Percentiles rank a stretch among this genome's conserved stretches.
phyloP scores from a whole-genome alignment of 768 basidiomycete genomes.

The Macrolepiota dolichaula region DNA sequence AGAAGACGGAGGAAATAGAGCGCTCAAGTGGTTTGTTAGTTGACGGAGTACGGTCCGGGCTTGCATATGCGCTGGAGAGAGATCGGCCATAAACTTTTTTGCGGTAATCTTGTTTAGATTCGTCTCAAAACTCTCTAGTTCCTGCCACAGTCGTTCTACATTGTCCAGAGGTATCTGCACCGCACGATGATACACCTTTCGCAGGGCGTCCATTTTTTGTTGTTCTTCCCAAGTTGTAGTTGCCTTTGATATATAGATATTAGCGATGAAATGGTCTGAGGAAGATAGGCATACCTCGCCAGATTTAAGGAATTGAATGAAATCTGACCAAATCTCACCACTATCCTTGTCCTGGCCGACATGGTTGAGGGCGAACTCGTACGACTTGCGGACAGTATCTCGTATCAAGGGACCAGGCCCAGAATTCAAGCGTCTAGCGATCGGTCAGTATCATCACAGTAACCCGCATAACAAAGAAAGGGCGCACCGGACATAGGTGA shows the following conservation, averaged over 20 bases:
- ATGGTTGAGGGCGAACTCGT: constrained; percentile 87
- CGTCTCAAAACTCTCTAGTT: constrained; percentile 90
- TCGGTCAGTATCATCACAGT: constrained; percentile 11
- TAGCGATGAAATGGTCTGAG: not conserved
- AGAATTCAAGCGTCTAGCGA: constrained; percentile 60
- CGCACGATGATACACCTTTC: constrained; percentile 90
- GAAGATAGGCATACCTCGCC: constrained; percentile 55
- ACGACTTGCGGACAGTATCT: constrained; percentile 80
- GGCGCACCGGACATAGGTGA: constrained; percentile 86
- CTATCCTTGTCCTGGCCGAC: constrained; percentile 92
- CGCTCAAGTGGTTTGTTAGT: constrained; percentile 64
- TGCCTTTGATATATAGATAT: constrained; percentile 30
- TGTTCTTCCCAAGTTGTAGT: constrained; percentile 93
- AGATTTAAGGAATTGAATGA: constrained; percentile 82
- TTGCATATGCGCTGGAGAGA: constrained; percentile 94
- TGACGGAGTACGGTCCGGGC: constrained; percentile 87
- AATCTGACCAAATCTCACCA: constrained; percentile 91
- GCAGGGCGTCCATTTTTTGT: constrained; percentile 90
- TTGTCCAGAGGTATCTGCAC: constrained; percentile 94
- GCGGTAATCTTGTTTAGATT: constrained; percentile 88
- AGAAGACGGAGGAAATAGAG: constrained; percentile 42
- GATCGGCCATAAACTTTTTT: constrained; percentile 92
- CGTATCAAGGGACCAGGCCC: constrained; percentile 53
- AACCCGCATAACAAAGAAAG: constrained; percentile 15
- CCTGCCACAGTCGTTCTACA: constrained; percentile 90